Conservation (phyloP, 2,329 filamentous ascomycete species). For the Iodosphaeria phyllophila region DNA sequence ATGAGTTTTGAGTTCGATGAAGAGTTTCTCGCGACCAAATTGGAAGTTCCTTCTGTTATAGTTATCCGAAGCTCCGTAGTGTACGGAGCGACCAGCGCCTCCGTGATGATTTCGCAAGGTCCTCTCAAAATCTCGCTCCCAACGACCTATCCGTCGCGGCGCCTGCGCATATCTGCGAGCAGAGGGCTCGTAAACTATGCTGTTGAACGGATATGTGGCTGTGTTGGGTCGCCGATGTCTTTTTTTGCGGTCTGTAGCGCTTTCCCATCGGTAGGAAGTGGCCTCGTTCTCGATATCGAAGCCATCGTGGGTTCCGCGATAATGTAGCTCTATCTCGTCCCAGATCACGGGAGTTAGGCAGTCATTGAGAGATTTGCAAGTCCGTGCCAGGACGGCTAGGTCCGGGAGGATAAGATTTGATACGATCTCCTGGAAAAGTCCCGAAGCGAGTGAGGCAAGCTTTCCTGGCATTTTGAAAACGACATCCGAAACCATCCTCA, state of each 20-base stretch:
- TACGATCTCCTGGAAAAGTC: neutral
- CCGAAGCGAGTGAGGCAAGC: too few species aligned
- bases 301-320: conserved; percentile 2
- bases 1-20: neutral
- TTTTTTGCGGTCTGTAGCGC: neutral
- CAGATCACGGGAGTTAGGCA: conserved; percentile 2
- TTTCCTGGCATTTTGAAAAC: too few species aligned
- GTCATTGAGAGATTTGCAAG: conserved; percentile 1
- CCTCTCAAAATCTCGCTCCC: conserved; percentile 1
- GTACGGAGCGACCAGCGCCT: neutral
- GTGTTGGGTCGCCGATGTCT: too few species aligned
- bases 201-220: neutral
- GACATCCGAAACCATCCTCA: too few species aligned
- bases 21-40: conserved; percentile 1
- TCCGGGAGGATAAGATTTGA: conserved; percentile 1
- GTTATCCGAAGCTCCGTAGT: neutral
- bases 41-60: neutral
- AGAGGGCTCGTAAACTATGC: neutral
- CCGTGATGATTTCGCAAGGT: neutral
- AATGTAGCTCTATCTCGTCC: conserved; percentile 2
- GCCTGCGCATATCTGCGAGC: conserved; percentile 1
- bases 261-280: neutral
- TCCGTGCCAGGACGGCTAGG: conserved; percentile 2
- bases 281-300: conserved; percentile 1
- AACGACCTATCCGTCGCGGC: neutral